Conservation (phyloP, 2,329 filamentous ascomycete species). For the Phialocephala subalpina region DNA sequence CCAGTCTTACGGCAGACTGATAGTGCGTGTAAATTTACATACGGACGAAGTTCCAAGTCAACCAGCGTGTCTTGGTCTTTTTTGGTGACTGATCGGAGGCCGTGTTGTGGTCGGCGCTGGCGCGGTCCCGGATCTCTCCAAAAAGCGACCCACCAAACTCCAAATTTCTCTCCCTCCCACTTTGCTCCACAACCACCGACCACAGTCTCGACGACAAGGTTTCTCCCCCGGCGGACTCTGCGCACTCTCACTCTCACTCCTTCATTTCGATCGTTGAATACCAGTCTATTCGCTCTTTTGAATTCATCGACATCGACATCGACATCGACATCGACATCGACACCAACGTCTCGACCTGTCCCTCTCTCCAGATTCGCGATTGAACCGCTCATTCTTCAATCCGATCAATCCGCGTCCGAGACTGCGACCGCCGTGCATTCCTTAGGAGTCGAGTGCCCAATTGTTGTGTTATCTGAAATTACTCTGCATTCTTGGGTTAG, state of each 20-base stretch:
- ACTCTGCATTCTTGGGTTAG: conserved; percentile 9
- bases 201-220: conserved; percentile 8
- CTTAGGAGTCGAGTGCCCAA: conserved; percentile 12
- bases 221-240: conserved; percentile 16
- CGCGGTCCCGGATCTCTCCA: neutral
- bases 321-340: neutral
- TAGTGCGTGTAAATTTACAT: conserved; percentile 9
- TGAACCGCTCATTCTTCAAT: conserved; percentile 22
- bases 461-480: conserved; percentile 7
- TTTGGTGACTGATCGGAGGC: neutral
- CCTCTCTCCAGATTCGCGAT: neutral
- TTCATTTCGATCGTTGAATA: conserved; percentile 12
- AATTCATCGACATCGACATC: neutral
- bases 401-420: conserved; percentile 16
- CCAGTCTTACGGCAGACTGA: conserved; percentile 7
- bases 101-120: neutral
- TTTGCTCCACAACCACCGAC: conserved; percentile 4
- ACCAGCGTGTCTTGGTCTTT: neutral
- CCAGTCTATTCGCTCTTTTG: conserved; percentile 18
- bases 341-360: neutral
- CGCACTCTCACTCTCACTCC: neutral
- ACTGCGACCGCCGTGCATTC: conserved; percentile 16
- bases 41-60: neutral
- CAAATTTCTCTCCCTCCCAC: conserved; percentile 2
- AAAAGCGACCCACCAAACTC: neutral